Percentiles rank a stretch among this genome's conserved stretches.
Evolutionary conservation across 306 rosid species (phyloP).

Genomic region (Rosa multiflora): DNA sequence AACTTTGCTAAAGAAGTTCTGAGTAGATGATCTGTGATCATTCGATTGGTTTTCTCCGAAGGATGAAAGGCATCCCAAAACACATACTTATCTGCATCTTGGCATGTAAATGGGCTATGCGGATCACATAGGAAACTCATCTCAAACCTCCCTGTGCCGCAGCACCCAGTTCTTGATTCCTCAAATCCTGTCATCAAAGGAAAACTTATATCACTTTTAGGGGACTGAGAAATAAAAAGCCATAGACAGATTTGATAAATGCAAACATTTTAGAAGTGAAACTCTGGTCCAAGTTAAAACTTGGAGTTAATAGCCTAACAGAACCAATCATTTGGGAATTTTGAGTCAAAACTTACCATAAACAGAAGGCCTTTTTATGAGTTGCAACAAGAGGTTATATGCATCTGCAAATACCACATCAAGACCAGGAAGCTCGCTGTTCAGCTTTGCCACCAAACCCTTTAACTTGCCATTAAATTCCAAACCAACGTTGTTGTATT

Average conservation of each 20-base stretch:
- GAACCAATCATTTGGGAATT: not conserved
- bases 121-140: constrained; percentile 38
- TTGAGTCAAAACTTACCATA: constrained; percentile 32
- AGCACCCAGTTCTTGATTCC: constrained; percentile 29
- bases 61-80: constrained; percentile 57
- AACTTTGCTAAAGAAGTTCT: constrained; percentile 30
- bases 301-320: not conserved
- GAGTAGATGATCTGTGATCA: constrained; percentile 23
- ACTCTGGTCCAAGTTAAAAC: not conserved
- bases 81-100: constrained; percentile 43
- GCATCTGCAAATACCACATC: constrained; percentile 42
- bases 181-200: constrained; percentile 31
- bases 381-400: constrained; percentile 22
- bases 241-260: not conserved
- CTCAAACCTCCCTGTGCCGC: constrained; percentile 48
- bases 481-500: constrained; percentile 47
- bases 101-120: constrained; percentile 40
- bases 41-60: constrained; percentile 31
- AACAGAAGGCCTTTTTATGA: constrained; percentile 41
- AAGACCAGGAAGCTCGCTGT: constrained; percentile 40
- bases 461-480: constrained; percentile 53
- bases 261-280: not conserved
- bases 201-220: not conserved
- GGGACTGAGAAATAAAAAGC: not conserved
- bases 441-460: constrained; percentile 38